Evolutionary conservation across 257 asterid genomes (phyloP).

Genomic region (Haberlea rhodopensis): DNA sequence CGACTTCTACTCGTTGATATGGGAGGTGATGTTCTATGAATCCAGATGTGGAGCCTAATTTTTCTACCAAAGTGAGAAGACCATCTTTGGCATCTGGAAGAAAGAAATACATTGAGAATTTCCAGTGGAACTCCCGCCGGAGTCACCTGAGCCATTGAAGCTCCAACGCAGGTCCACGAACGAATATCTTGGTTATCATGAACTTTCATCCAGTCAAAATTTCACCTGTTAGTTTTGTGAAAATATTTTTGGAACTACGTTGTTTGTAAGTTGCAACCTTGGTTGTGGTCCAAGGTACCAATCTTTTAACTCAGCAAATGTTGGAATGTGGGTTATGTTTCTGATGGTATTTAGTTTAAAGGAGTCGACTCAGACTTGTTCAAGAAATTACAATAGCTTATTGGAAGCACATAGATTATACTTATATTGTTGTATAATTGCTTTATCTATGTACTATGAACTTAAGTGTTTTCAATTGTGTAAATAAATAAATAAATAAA

Average conservation of each 20-base stretch:
- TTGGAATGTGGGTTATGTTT: background rate
- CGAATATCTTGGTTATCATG: background rate
- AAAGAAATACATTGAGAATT: conserved; percentile 45
- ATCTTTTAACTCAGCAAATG: background rate
- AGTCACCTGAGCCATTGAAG: background rate
- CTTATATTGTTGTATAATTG: too few relatives aligned
- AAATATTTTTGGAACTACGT: background rate
- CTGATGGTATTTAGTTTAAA: conserved; percentile 6
- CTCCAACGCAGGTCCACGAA: background rate
- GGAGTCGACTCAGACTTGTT: background rate
- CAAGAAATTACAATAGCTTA: background rate
- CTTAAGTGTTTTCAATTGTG: too few relatives aligned
- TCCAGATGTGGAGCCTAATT: conserved; percentile 29
- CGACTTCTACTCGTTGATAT: conserved; percentile 24
- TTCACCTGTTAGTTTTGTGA: conserved; percentile 1
- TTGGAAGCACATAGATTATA: too few relatives aligned
- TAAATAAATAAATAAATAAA: too few relatives aligned
- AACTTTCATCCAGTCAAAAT: background rate
- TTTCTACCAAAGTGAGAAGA: conserved; percentile 34
- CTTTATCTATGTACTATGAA: too few relatives aligned
- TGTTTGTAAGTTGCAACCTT: conserved; percentile 12
- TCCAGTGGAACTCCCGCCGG: conserved; percentile 11
- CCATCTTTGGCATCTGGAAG: conserved; percentile 49
- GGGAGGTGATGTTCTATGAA: conserved; percentile 45
- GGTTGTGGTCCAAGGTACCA: too few relatives aligned